Base-by-base conservation (phyloP, 768 basidiomycete genomes). In the Baorangia bicolor region DNA sequence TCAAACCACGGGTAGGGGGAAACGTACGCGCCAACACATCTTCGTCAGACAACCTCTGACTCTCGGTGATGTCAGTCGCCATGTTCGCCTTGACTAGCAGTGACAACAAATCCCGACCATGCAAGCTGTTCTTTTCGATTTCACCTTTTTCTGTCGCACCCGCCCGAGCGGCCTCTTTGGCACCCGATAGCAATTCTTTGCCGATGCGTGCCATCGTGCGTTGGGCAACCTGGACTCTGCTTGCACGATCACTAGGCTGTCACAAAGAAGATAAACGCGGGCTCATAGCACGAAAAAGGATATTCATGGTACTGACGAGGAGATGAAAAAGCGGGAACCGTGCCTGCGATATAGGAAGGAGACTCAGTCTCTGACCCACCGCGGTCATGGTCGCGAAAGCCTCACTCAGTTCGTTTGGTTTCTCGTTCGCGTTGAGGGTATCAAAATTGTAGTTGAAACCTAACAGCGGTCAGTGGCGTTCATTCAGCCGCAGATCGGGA, bases 1-100 rank as follows among this genome's bases (percentile, higher is more conserved):
- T 20, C 13, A 25, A 10, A 20, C 14, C 2, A 10, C 13, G 33
- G 20, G 28, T 31, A 21, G 30, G 4, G 2, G 10, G 6, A 5
- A 20, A 61, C 81, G 56, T 60, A 85, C 77, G 79, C 4, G 74
- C 72, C 2, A 86, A 57, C 11, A 88, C 82, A 54, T 88, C 86
- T 27, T 77, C 77, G 56, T 88, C 86, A 0, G 78, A 76, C 72
- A 88, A 73, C 34, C 77, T 72, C 64, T 85, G 83, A 45, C 61
- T 70, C 5, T 78, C 77, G 1, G 81, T 77, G 5, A 86, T 57
- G 63, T 88, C 84, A 4, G 77, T 79, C 0, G 82, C 78, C 16
- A n/a, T n/a, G n/a, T n/a, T n/a, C n/a, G n/a, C n/a, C n/a, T n/a
- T n/a, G n/a, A n/a, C n/a, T n/a, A n/a, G n/a, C n/a, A n/a, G n/a